Base-by-base conservation (phyloP, 1,284 basidiomycete species). In the Stereum hirsutum region DNA sequence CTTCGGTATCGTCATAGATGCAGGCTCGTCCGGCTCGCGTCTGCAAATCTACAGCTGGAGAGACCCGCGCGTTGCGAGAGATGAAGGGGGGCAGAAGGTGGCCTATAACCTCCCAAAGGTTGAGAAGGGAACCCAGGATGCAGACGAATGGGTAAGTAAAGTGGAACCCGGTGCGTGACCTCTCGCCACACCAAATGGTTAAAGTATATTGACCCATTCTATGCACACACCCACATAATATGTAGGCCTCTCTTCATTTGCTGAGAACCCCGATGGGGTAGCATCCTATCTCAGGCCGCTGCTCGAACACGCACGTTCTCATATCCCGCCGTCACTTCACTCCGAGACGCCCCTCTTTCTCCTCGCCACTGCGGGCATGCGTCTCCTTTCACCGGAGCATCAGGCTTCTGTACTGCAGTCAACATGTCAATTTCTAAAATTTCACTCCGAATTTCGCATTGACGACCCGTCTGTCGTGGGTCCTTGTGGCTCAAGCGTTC, bases 31-130 rank as follows among this genome's bases (percentile, higher is more conserved):
- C 10, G 95, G 95, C 28, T 98, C 94, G 5, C 75, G 96, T 39
- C 72, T 98, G 38, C 94, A 96, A 64, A 91, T 99, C 52, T 99
- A 99, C 69, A 93, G 89, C 57, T 99, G 95, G 95, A 81, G 76
- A 50, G 88, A 97, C 60, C 81, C 91, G 15, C 72, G 77, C 42
- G 62, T 73, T 12, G 64, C 75, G 19, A 61, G 65, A 4, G 51
- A 69, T 41, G 64, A 70, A 32, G 62, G 70, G 43, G 72, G 66
- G 34, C 68, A 68, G 42, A 56, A 61, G 12, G 66, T 74, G 4
- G 65, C 68, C 11, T 59, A 68, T 47, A 61, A 64, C 14, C 64
- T 98, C 21, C 92, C 91, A 20, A 78, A 78, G 52, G 89, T 99
- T 15, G 93, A 94, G 62, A 98, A 95, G 59, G 95, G 95, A 6